A percentile compares a stretch with the other conserved stretches of the same genome.
These are phyloP conservation scores for Fistulinella staudtii DNA, from an alignment of 1,284 basidiomycete species.

Conservation along the genomic window DNA sequence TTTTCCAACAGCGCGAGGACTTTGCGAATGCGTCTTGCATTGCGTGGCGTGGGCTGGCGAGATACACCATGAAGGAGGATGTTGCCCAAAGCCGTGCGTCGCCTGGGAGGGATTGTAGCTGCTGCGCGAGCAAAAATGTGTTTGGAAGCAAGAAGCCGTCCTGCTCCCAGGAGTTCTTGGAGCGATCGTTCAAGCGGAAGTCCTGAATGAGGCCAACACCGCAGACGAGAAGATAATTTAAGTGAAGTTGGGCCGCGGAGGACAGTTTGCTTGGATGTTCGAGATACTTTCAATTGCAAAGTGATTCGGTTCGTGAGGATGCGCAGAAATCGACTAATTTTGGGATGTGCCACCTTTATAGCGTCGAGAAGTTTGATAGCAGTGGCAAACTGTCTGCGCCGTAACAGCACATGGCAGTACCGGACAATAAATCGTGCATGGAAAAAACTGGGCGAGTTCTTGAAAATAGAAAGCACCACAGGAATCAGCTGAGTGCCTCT, in stretches of 20 bases:
- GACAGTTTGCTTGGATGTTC: slow-evolving; percentile 1
- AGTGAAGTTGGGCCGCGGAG: slow-evolving; percentile 12
- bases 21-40: slow-evolving; percentile 42
- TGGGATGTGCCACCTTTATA: slow-evolving; percentile 12
- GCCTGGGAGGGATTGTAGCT: slow-evolving; percentile 27
- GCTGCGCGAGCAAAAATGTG: slow-evolving; percentile 36
- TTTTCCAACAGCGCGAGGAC: slow-evolving; percentile 38
- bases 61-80: slow-evolving; percentile 47
- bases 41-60: slow-evolving; percentile 31
- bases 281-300: slow-evolving; percentile 10
- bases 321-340: slow-evolving; percentile 9
- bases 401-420: slow-evolving; percentile 19
- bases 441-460: slow-evolving; percentile 17
- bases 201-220: slow-evolving; percentile 2
- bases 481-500: slow-evolving; percentile 15
- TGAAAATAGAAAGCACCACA: slow-evolving; percentile 22
- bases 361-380: slow-evolving; percentile 13
- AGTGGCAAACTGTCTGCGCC: slow-evolving; percentile 17
- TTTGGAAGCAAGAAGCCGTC: slow-evolving; percentile 40
- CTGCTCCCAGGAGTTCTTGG: slow-evolving; percentile 21
- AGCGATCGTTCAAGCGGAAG: slow-evolving; percentile 14
- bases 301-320: slow-evolving; percentile 5
- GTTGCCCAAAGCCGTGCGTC: slow-evolving; percentile 49
- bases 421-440: slow-evolving; percentile 21
- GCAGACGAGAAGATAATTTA: slow-evolving; percentile 19